Base-by-base conservation (phyloP, 1,139 yeast genomes). In the Suhomyces ambrosiae region DNA sequence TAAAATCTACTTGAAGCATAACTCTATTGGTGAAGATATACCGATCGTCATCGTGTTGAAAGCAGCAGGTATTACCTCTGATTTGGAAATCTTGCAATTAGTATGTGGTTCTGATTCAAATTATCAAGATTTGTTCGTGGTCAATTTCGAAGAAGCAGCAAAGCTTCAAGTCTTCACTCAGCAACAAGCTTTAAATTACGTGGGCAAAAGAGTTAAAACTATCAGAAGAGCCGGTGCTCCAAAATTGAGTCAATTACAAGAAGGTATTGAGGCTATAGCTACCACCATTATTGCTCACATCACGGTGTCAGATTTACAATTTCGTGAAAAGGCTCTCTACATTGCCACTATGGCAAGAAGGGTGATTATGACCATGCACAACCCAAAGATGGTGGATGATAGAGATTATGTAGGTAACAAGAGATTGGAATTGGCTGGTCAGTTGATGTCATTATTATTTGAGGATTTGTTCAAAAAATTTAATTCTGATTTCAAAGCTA, bases 361-460 rank as follows among this genome's bases (percentile, higher is more conserved):
- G 55, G 97, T 92, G 3, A 76, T 92, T 19, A 87, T 88, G 95
- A 89, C 98, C 4, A 88, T 92, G 83, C 83, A 87, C 48, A 86
- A 92, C 58, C 95, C 97, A 4, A 82, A 83, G 51, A 83, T 89
- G 86, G 96, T 94, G 21, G 98, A 92, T 56, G 98, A 94, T 63
- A 80, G 98, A 65, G 98, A 94, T 69, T 92, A 92, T 56, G 98
- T 94, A 30, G 98, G 99, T 70, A 92, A 92, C 66, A 92, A 92
- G 65, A 85, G 99, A 65, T 74, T 92, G 54, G 98, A 92, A 68
- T 73, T 94, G 60, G 98, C 98, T 1, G 98, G 98, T 42, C 98
- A 94, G 62, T 75, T 94, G 56, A 86, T 92, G 89, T 88, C 97
- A 6, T 71, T 92, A 46, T 67, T 92, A 45, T 92, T 92, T 62